Base-by-base conservation (phyloP, 73 alveolate species). In the Paramecium biaurelia region DNA sequence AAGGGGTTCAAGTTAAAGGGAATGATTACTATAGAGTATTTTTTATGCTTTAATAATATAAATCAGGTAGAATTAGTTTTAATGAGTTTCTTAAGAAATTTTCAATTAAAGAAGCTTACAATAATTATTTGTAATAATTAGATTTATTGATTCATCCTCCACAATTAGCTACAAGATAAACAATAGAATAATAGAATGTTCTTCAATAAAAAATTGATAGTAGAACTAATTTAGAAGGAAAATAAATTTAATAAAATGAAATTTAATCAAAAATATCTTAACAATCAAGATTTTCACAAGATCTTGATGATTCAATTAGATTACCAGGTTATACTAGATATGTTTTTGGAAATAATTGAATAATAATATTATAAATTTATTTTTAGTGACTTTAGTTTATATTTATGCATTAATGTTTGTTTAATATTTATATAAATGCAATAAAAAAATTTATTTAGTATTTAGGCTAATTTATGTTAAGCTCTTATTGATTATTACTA, bases 321-420 rank as follows among this genome's bases (percentile, higher is more conserved):
- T 74, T 74, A 74, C 87, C 87, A 32, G 87, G 87, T 1, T 74
- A 30, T 35, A 74, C 87, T 74, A 28, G 87, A 35, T 74, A 74
- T 74, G 26, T 67, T 14, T 67, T 67, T 53, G 68, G 68, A 2
- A 53, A 53, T 53, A 53, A 53, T 53, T 53, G 68, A 49, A 49
- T 14, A 26, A 49, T 49, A 49, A 49, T 35, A 35, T 1, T 49
- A 49, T 20, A 49, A 49, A 49, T 14, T 12, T 49, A 14, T 11
- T 49, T 49, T 15, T 49, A 11, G 18, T 43, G 57, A 43, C 15
- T 43, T 43, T 47, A 47, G 28, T 47, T 47, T n/a, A 14, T 12
- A 47, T n/a, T n/a, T 47, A 14, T 7, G 5, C 14, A 47, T 47
- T 47, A 47, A 14, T 15, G 14, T 8, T 38, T 7, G 47, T 7